Base-by-base conservation (phyloP, 257 asterid species). In the Scutellaria galericulata region DNA sequence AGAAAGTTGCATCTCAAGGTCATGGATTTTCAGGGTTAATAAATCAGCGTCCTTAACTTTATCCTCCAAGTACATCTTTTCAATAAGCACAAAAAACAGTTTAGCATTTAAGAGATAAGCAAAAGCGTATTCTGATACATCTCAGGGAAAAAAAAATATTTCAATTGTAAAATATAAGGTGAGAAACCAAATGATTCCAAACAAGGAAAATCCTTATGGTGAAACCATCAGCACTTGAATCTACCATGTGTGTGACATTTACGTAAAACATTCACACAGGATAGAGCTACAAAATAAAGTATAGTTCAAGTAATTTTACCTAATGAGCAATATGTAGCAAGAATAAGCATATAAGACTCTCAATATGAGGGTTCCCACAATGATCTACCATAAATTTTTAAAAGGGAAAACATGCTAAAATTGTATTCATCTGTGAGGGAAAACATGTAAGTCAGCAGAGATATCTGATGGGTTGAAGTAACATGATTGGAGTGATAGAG, bases 41-140 rank as follows among this genome's bases (percentile, higher is more conserved):
- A 75, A 60, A 48, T 83, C 83, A 20, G 87, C 88, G 72, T 91
- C 95, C 72, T 75, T 78, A 60, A 54, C 75, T 83, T 77, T 85
- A 80, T 87, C 97, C 75, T 84, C 88, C 76, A 91, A 70, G 86
- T 81, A 84, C 64, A 77, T 80, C 99, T 92, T 80, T 75, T 83
- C 66, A 57, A 70, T 59, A 79, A 66, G 72, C 71, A 67, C 61
- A 77, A 61, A 47, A 13, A 66, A 68, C 50, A 45, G 44, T 79
- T 59, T 7, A 45, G 53, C 70, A 60, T 45, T 18, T 56, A 44
- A 47, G 61, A 58, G 14, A 37, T 10, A 54, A 53, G 61, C 14
- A 75, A 72, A 72, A 15, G 12, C 39, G 6, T 35, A 40, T 44
- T 44, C 45, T 22, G 54, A 68, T 22, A 7, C 55, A 56, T 72